Base-by-base conservation (phyloP, 805 yeast species). In the Candida nitratophila region DNA sequence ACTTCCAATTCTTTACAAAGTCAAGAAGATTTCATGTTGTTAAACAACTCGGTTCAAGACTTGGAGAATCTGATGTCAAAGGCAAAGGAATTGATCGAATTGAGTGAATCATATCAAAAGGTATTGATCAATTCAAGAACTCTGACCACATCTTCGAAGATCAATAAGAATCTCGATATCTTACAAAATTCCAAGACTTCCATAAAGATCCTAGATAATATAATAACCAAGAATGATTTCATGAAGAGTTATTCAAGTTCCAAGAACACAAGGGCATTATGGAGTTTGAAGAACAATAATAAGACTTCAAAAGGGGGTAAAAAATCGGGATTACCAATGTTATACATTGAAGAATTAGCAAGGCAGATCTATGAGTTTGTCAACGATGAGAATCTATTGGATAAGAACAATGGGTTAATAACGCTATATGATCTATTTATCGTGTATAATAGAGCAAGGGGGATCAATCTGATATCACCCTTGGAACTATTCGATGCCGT, bases 341-440 rank as follows among this genome's bases (percentile, higher is more conserved):
- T 61, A 12, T 65, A 64, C 47, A 44, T 74, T 26, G 77, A 79
- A 46, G 96, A 88, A 54, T 65, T 88, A 16, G 77, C 96, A 0
- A 71, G 96, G 43, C 90, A 87, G 54, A 57, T 91, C 3, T 81
- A 87, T 35, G 96, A 86, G 52, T 89, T 79, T 59, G 65, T 86
- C 10, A 63, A 68, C 10, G 60, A 62, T 48, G 56, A 66, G 47
- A 57, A 64, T 54, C 53, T 80, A 21, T 51, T 81, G 44, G 70
- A 65, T 35, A 67, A 65, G 31, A 73, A 71, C 40, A 81, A 82
- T 38, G 86, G 85, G 2, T 65, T 80, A 17, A 66, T 84, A 14
- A 71, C 87, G 0, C 51, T 83, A 30, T 71, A 76, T 41, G 91
- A 84, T 52, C 55, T 84, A 17, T 85, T 71, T 59, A 77, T 82